A percentile compares a stretch with the other conserved stretches of the same genome.
phyloP scores from a whole-genome alignment of 495 filamentous ascomycete species.

The Aspergillus ostianus region DNA sequence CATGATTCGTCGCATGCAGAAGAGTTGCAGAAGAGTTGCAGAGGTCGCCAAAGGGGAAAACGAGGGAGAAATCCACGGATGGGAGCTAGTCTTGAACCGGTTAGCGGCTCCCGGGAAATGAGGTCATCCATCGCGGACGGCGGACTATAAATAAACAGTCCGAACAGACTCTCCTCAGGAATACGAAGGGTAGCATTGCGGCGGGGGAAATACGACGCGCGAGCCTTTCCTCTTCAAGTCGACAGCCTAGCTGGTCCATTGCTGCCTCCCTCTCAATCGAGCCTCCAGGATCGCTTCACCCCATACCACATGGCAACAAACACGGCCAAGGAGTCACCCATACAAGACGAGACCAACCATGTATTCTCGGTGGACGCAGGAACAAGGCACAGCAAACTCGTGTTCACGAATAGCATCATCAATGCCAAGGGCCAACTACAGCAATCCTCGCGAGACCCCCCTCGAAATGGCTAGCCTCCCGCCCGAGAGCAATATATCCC shows the following conservation, averaged over 20 bases:
- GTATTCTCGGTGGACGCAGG: background rate
- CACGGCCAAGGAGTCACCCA: too few species aligned
- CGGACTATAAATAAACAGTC: too few species aligned
- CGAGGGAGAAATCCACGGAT: background rate
- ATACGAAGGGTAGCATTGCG: too few species aligned
- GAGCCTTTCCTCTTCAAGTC: too few species aligned
- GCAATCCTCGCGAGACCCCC: background rate
- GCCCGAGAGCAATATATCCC: too few species aligned
- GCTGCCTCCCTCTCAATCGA: too few species aligned
- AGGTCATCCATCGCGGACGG: background rate
- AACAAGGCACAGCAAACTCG: background rate
- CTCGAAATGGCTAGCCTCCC: background rate
- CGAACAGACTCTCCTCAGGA: too few species aligned
- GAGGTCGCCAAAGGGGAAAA: background rate
- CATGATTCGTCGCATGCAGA: conserved; percentile 9
- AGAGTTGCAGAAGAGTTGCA: background rate
- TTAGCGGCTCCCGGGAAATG: background rate
- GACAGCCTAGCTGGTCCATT: too few species aligned
- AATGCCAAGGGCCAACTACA: background rate
- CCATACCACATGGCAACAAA: too few species aligned
- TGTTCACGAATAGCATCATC: background rate
- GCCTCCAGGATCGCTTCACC: too few species aligned
- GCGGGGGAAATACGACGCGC: too few species aligned
- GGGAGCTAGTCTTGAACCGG: background rate
- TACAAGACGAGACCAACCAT: too few species aligned